Percentiles rank a stretch among this genome's conserved stretches.
These are phyloP conservation scores for Pyrenophora tritici-repentis DNA, from an alignment of 2,329 filamentous ascomycete species.

Conservation along the genomic window DNA sequence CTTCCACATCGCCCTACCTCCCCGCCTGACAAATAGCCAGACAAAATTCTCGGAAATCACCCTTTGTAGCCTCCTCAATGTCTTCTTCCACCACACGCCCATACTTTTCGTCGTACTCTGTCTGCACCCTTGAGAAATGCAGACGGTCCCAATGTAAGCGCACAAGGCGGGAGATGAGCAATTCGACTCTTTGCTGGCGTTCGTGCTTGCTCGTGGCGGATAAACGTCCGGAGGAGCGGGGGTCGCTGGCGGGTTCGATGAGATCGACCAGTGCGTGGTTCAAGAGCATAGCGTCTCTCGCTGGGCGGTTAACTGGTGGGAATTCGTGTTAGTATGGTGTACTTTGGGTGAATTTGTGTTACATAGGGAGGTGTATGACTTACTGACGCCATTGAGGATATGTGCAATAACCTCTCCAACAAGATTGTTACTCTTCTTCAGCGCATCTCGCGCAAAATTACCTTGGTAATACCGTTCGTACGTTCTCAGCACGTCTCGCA, in stretches of 20 bases:
- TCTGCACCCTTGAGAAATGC: constrained; percentile 80
- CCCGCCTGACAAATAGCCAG: constrained; percentile 59
- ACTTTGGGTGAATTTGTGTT: background rate
- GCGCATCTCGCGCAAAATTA: constrained; percentile 87
- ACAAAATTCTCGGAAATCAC: constrained; percentile 79
- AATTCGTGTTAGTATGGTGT: background rate
- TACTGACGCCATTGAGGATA: constrained; percentile 86
- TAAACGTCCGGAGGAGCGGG: constrained; percentile 20
- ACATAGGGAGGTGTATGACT: background rate
- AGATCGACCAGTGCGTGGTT: constrained; percentile 79
- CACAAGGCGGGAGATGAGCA: constrained; percentile 85
- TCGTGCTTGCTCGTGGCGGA: constrained; percentile 44
- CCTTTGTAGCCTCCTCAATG: constrained; percentile 74
- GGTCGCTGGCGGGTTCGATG: constrained; percentile 42
- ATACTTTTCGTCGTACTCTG: constrained; percentile 80
- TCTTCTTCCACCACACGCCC: constrained; percentile 74
- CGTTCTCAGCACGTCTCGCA: constrained; percentile 75
- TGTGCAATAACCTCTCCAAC: constrained; percentile 94
- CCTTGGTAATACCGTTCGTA: constrained; percentile 75
- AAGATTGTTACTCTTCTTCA: constrained; percentile 87
- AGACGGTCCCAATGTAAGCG: constrained; percentile 89
- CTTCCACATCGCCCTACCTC: constrained; percentile 3
- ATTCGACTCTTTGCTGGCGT: constrained; percentile 71
- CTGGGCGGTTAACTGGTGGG: constrained; percentile 74
- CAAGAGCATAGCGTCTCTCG: constrained; percentile 87